phyloP scores from a whole-genome alignment of 306 rosid genomes.

The cucumber (Cucumis sativus) region DNA sequence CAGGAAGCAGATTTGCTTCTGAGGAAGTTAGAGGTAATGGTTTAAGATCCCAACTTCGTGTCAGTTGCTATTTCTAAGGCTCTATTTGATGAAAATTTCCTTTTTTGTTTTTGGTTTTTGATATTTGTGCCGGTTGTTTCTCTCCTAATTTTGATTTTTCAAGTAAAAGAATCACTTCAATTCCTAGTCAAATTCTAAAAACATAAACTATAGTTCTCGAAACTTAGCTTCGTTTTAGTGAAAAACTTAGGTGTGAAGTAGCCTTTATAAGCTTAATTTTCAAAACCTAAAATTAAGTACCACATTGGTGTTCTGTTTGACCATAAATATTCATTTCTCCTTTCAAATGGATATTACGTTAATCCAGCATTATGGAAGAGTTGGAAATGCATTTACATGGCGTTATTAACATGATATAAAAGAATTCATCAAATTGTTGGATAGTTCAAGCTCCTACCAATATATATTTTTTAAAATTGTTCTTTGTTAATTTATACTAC shows the following conservation, averaged over 20 bases:
- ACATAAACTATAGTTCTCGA: no score
- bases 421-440: not conserved
- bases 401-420: not conserved
- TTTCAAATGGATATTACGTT: not conserved
- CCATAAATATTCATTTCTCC: not conserved
- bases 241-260: no score
- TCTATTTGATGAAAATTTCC: no score
- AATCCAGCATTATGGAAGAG: not conserved
- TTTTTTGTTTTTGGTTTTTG: no score
- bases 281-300: no score
- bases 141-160: no score
- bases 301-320: not conserved
- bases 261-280: no score
- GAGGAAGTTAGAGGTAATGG: constrained; percentile 49
- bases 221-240: no score
- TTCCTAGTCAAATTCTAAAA: no score
- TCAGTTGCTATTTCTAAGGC: not conserved
- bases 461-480: not conserved
- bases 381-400: not conserved
- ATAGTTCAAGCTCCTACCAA: not conserved
- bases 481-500: constrained; percentile 7
- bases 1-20: constrained; percentile 43
- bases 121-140: no score
- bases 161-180: no score
- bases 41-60: not conserved